A percentile compares a stretch with the other conserved stretches of the same genome.
Evolutionary conservation across 2,329 filamentous ascomycete genomes (phyloP).

Genomic region (Diaporthe sp.): DNA sequence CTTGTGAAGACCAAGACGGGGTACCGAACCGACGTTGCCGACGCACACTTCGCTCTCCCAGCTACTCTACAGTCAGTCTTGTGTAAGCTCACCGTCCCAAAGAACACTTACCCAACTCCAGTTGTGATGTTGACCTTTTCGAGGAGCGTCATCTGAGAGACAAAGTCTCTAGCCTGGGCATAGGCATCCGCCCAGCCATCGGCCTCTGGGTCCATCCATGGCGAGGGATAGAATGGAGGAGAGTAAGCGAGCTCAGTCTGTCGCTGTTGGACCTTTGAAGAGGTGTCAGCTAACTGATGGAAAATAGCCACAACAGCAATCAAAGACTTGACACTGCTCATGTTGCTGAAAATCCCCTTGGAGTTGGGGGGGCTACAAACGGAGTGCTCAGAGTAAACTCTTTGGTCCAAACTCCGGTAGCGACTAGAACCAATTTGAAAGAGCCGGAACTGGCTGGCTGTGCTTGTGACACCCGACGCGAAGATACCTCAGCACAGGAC

Average conservation of each 20-base stretch:
- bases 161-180: slow-evolving; percentile 80
- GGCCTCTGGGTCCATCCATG: slow-evolving; percentile 84
- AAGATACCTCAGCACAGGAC: neutral
- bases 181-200: slow-evolving; percentile 83
- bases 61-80: slow-evolving; percentile 51
- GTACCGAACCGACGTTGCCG: slow-evolving; percentile 80
- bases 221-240: slow-evolving; percentile 83
- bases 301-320: neutral
- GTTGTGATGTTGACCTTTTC: slow-evolving; percentile 98
- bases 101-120: slow-evolving; percentile 78
- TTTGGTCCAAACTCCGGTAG: neutral
- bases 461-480: neutral
- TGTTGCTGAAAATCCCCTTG: neutral
- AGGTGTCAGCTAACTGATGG: slow-evolving; percentile 44
- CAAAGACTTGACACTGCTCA: neutral
- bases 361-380: neutral
- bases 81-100: neutral
- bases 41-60: slow-evolving; percentile 82
- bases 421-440: neutral
- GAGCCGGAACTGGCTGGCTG: neutral
- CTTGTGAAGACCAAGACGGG: slow-evolving; percentile 74
- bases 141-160: slow-evolving; percentile 83
- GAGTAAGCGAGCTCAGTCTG: slow-evolving; percentile 55
- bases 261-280: slow-evolving; percentile 43
- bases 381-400: neutral